Evolutionary conservation across 2,329 filamentous ascomycete genomes (phyloP).

Genomic region (Plectosphaerella cucumerina): DNA sequence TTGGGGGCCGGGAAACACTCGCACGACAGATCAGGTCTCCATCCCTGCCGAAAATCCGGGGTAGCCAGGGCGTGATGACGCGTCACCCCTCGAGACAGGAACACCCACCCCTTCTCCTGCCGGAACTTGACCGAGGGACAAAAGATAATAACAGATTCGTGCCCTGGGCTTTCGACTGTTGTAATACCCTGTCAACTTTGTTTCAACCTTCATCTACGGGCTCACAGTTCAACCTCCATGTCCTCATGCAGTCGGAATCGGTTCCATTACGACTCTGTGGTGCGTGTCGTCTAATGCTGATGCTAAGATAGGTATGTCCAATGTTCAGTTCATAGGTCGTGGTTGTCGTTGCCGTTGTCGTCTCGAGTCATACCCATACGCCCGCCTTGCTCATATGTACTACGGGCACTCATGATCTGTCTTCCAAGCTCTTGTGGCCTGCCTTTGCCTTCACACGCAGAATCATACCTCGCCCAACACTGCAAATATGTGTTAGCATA

Average conservation of each 20-base stretch:
- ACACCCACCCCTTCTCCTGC: no score
- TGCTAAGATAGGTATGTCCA: constrained; percentile 2
- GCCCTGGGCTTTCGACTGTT: no score
- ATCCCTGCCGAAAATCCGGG: constrained; percentile 2
- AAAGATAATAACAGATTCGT: neutral
- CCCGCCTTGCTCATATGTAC: neutral
- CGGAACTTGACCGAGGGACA: neutral
- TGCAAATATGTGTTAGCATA: constrained; percentile 9
- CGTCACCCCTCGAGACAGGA: constrained; percentile 1
- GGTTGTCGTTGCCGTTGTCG: neutral
- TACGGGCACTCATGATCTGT: neutral
- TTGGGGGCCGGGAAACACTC: neutral
- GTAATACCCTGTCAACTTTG: no score
- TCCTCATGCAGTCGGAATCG: no score
- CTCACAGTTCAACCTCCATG: no score
- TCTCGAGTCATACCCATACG: neutral
- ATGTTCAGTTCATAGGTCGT: neutral
- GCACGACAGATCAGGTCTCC: neutral
- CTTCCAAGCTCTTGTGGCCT: neutral
- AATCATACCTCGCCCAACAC: constrained; percentile 13
- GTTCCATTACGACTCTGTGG: no score
- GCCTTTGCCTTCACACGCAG: neutral
- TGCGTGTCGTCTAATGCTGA: neutral
- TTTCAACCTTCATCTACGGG: no score
- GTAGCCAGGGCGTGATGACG: neutral